phyloP scores from a whole-genome alignment of 441 rosid species.

The Croton setiger region DNA sequence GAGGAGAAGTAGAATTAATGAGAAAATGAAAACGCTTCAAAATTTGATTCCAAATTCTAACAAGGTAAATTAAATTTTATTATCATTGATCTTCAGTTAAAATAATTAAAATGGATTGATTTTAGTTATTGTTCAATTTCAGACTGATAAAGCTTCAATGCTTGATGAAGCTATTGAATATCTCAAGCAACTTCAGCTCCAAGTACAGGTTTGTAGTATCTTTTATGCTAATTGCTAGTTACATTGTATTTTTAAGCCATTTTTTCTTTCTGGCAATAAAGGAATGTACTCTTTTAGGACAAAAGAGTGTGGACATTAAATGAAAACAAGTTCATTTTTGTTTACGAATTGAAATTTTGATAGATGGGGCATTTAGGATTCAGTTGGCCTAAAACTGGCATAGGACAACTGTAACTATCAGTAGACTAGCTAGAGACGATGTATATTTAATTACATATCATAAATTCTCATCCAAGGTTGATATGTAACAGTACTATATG shows the following conservation, averaged over 20 bases:
- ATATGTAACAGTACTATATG: not conserved
- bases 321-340: too few relatives aligned
- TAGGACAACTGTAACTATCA: not conserved
- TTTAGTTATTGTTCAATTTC: slow-evolving; percentile 16
- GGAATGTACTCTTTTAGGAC: too few relatives aligned
- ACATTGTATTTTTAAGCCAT: not conserved
- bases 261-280: too few relatives aligned
- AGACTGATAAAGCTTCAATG: slow-evolving; percentile 85
- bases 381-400: not conserved
- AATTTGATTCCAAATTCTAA: slow-evolving; percentile 82
- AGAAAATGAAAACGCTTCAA: slow-evolving; percentile 91
- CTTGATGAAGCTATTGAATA: slow-evolving; percentile 78
- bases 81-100: not conserved
- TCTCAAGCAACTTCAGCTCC: slow-evolving; percentile 77
- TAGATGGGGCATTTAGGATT: not conserved
- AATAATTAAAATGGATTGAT: not conserved
- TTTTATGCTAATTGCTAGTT: not conserved
- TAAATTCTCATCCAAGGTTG: not conserved
- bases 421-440: not conserved
- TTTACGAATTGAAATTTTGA: not conserved
- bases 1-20: slow-evolving; percentile 87
- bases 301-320: too few relatives aligned
- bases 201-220: slow-evolving; percentile 51
- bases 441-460: not conserved
- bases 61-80: slow-evolving; percentile 47